Conservation (phyloP, 2,329 filamentous ascomycete species). For the Torrubiella hemipterigena region DNA sequence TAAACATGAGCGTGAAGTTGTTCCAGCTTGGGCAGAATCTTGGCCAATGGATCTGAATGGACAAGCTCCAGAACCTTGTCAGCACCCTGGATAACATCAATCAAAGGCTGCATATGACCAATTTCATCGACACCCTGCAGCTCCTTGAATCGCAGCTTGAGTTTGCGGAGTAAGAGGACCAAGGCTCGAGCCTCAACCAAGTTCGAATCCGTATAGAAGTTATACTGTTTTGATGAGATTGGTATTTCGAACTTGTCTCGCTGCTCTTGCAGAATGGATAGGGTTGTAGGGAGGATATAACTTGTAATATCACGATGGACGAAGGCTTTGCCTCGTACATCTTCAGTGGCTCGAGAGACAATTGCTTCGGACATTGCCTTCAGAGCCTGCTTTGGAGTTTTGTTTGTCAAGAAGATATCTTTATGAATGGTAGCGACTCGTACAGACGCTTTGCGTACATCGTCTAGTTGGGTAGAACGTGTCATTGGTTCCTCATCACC, state of each 20-base stretch:
- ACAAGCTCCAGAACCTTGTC: conserved; percentile 63
- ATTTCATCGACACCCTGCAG: conserved; percentile 57
- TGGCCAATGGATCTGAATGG: conserved; percentile 74
- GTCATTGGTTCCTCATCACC: conserved; percentile 35
- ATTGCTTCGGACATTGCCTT: conserved; percentile 29
- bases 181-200: conserved; percentile 63
- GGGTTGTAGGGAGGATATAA: conserved; percentile 51
- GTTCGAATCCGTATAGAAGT: conserved; percentile 83
- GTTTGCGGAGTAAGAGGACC: conserved; percentile 54
- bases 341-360: conserved; percentile 22
- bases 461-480: conserved; percentile 19
- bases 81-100: conserved; percentile 66
- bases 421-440: conserved; percentile 49
- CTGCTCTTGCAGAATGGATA: conserved; percentile 54
- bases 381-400: conserved; percentile 29
- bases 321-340: conserved; percentile 14
- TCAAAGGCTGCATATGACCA: conserved; percentile 61
- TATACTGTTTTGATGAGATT: conserved; percentile 43
- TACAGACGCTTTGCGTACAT: conserved; percentile 44
- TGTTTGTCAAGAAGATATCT: conserved; percentile 34
- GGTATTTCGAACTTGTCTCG: conserved; percentile 26
- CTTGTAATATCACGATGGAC: conserved; percentile 29
- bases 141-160: conserved; percentile 60
- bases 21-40: conserved; percentile 75
- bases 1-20: conserved; percentile 76